A percentile compares a stretch with the other conserved stretches of the same genome.
Conservation (phyloP, 768 basidiomycete genomes). For the Hericium rajendrae region DNA sequence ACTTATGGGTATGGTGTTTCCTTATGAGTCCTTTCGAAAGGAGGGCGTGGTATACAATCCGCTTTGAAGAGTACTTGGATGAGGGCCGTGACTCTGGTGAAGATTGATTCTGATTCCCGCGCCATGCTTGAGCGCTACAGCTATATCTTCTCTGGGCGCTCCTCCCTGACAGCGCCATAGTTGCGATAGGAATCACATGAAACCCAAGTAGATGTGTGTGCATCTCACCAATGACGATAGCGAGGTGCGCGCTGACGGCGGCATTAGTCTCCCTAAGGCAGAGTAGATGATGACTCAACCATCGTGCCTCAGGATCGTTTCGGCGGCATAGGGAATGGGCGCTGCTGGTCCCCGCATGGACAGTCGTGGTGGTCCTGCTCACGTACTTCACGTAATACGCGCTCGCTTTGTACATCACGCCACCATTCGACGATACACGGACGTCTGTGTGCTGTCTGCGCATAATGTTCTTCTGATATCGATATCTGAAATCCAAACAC, state of each 20-base stretch:
- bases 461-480: too few relatives aligned
- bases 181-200: conserved; percentile 64
- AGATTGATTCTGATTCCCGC: too few relatives aligned
- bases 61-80: too few relatives aligned
- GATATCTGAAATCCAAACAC: background rate
- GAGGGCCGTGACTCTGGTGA: too few relatives aligned
- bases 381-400: conserved; percentile 74
- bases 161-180: conserved; percentile 62
- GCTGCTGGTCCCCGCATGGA: conserved; percentile 72
- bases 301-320: too few relatives aligned
- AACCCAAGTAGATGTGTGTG: conserved; percentile 66
- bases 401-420: conserved; percentile 63
- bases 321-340: conserved; percentile 67
- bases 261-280: too few relatives aligned
- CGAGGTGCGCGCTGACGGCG: background rate
- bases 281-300: too few relatives aligned
- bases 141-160: conserved; percentile 76
- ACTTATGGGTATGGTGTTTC: too few relatives aligned
- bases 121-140: background rate
- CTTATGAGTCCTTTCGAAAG: too few relatives aligned
- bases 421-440: conserved; percentile 54
- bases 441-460: conserved; percentile 15
- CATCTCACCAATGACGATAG: background rate
- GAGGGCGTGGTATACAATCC: too few relatives aligned
- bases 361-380: conserved; percentile 57